Percentiles rank a stretch among this genome's conserved stretches.
Evolutionary conservation across 805 yeast genomes (phyloP).

Genomic region (Candida coquimbonensis): DNA sequence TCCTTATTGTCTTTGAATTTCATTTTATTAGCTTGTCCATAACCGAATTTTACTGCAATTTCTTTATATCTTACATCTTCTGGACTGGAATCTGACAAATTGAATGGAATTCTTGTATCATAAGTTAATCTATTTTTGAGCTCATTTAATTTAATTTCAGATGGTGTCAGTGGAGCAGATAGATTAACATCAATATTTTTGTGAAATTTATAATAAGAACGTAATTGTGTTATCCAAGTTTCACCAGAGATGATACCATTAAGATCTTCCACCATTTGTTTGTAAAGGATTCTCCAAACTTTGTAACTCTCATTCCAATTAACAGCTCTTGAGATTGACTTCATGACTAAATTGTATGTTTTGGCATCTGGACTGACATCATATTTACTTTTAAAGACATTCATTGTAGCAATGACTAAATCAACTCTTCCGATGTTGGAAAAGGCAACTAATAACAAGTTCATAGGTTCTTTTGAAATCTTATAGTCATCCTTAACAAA

Average conservation of each 20-base stretch:
- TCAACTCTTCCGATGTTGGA: constrained; percentile 30
- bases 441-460: constrained; percentile 25
- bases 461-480: constrained; percentile 20
- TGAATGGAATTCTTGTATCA: constrained; percentile 3
- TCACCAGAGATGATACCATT: constrained; percentile 17
- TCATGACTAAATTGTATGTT: constrained; percentile 29
- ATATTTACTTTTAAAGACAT: constrained; percentile 23
- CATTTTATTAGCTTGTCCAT: too few relatives aligned
- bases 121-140: not conserved
- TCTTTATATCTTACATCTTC: not conserved
- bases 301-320: constrained; percentile 21
- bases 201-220: constrained; percentile 17
- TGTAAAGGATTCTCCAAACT: constrained; percentile 21
- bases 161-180: constrained; percentile 12
- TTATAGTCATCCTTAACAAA: constrained; percentile 4
- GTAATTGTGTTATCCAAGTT: constrained; percentile 19
- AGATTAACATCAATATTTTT: constrained; percentile 12
- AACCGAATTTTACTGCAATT: too few relatives aligned
- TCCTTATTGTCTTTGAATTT: too few relatives aligned
- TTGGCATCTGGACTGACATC: constrained; percentile 25
- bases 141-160: constrained; percentile 9
- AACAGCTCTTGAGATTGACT: constrained; percentile 28
- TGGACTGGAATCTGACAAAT: not conserved
- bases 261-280: constrained; percentile 14
- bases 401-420: constrained; percentile 26